A percentile compares a stretch with the other conserved stretches of the same genome.
Evolutionary conservation across 164 flowering plant genomes (phyloP).

Genomic region (Berberis vulgaris): DNA sequence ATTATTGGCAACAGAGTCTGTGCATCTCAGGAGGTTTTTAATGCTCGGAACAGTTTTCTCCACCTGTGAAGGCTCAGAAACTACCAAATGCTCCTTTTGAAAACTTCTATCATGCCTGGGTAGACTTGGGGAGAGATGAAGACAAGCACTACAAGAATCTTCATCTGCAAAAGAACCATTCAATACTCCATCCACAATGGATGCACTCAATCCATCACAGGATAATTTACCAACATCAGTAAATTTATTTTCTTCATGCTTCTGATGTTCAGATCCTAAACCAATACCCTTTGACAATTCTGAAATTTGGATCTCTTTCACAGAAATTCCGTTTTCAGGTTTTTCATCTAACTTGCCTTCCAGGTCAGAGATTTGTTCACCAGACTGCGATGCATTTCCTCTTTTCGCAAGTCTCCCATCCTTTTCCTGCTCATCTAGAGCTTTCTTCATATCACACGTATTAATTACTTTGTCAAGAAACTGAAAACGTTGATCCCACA

Average conservation of each 20-base stretch:
- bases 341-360: slow-evolving; percentile 17
- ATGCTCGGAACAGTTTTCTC: slow-evolving; percentile 20
- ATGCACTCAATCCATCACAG: background rate
- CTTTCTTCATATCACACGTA: no score
- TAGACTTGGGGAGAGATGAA: slow-evolving; percentile 1
- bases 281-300: background rate
- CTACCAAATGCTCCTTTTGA: slow-evolving; percentile 2
- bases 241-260: background rate
- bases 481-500: slow-evolving; percentile 79
- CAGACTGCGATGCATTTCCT: background rate
- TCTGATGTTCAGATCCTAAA: background rate
- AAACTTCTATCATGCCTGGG: slow-evolving; percentile 9
- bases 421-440: slow-evolving; percentile 5
- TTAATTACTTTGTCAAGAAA: slow-evolving; percentile 10
- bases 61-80: slow-evolving; percentile 12
- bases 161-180: slow-evolving; percentile 4
- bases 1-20: slow-evolving; percentile 11
- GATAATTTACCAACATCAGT: slow-evolving; percentile 6
- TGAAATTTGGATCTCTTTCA: slow-evolving; percentile 6
- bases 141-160: slow-evolving; percentile 1
- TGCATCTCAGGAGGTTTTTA: slow-evolving; percentile 7
- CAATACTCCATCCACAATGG: background rate
- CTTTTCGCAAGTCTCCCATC: slow-evolving; percentile 11
- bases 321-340: slow-evolving; percentile 8
- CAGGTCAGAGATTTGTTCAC: background rate